Base-by-base conservation (phyloP, 495 filamentous ascomycete genomes). In the Penicillium flavigenum region DNA sequence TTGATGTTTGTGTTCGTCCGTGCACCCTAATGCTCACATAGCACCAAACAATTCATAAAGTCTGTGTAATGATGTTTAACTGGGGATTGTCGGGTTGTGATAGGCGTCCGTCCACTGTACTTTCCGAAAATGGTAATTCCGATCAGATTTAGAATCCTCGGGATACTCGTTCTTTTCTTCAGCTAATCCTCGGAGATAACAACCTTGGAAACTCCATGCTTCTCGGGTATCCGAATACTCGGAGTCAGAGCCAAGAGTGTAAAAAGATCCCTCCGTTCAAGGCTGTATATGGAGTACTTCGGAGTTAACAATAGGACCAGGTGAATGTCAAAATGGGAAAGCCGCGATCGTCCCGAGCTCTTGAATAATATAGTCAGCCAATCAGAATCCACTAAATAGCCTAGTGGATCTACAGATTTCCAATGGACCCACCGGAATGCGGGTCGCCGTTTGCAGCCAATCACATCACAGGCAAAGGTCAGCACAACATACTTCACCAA, bases 381-480 rank as follows among this genome's bases (percentile, higher is more conserved):
- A 19, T 17, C 17, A 48, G 1, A 16, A 16, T 3, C 5, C 24
- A 4, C 9, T 19, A 2, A 47, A 34, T 34, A 14, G 10, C 0
- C 11, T 26, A 48, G 36, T 36, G 42, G 42, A 38, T 11, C 11
- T 9, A 14, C 6, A 32, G 46, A 48, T 32, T 29, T 20, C 3
- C 36, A 17, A 10, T 36, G 1, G 20, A 41, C 20, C 27, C 27
- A 19, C 54, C 8, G 27, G 9, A 46, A 51, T 32, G 36, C n/a
- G 24, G 36, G 51, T 60, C 48, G 8, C 20, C 16, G 5, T 1
- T 10, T 24, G n/a, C 42, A 52, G 12, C 62, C 62, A 64, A 54
- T 62, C 62, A 62, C 42, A 20, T 11, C 11, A 11, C 1, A 12
- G 3, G 0, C 5, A 62, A 64, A 48, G 51, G 62, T 64, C 59